phyloP scores from a whole-genome alignment of 2,329 filamentous ascomycete species.

The Calonectria leucothoes region DNA sequence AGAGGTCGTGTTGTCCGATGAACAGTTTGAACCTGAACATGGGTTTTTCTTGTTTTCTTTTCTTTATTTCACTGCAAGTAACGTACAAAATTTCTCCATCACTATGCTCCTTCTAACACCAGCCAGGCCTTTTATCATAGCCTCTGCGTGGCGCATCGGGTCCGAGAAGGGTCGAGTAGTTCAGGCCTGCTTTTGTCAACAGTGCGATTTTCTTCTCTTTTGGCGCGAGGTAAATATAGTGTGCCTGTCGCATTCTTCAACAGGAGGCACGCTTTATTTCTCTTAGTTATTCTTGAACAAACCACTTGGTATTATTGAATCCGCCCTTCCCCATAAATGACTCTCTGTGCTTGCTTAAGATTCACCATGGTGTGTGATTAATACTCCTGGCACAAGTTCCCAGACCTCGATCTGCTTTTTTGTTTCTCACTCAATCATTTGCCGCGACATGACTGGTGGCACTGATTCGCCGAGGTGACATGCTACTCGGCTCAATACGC shows the following conservation, averaged over 20 bases:
- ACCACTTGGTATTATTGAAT: too few species aligned
- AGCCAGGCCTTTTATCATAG: background rate
- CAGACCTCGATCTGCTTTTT: too few species aligned
- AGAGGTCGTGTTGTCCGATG: background rate
- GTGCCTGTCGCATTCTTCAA: background rate
- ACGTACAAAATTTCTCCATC: background rate
- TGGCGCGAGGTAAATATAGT: background rate
- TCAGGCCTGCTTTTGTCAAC: background rate
- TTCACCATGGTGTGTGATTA: too few species aligned
- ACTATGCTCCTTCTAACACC: background rate
- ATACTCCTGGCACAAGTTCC: too few species aligned
- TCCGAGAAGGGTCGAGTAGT: background rate
- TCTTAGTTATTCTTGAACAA: background rate
- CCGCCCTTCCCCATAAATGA: too few species aligned
- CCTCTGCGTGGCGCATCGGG: background rate
- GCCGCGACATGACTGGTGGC: too few species aligned
- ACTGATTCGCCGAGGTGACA: too few species aligned
- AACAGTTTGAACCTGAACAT: background rate
- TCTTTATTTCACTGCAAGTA: background rate
- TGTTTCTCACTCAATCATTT: too few species aligned
- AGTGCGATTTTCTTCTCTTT: background rate
- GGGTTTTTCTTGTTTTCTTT: too few species aligned
- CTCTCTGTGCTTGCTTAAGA: too few species aligned
- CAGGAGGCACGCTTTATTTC: background rate
- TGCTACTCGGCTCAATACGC: too few species aligned